Evolutionary conservation across 2,329 filamentous ascomycete genomes (phyloP).

Genomic region (Ramularia collo-cygni): DNA sequence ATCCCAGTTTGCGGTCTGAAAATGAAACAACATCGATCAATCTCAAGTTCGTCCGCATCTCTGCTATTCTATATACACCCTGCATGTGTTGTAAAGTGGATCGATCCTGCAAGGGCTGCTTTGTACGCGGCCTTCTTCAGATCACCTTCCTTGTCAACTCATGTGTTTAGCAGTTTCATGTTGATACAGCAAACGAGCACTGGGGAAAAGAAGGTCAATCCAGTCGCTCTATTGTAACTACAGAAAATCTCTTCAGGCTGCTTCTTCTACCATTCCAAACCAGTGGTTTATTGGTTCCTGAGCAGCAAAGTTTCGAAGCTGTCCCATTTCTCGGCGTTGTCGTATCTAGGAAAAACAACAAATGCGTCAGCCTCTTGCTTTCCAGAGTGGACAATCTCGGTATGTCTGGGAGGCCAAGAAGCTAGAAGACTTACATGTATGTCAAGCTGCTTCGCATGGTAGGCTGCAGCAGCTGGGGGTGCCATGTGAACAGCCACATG

Average conservation of each 20-base stretch:
- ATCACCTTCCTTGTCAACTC: too few relatives aligned
- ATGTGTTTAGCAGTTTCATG: too few relatives aligned
- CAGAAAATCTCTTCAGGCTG: too few relatives aligned
- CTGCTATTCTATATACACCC: too few relatives aligned
- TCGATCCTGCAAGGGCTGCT: too few relatives aligned
- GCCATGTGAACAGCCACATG: conserved; percentile 91
- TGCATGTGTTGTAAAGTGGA: too few relatives aligned
- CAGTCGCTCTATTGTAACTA: too few relatives aligned
- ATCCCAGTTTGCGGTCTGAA: too few relatives aligned
- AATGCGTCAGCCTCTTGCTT: conserved; percentile 26
- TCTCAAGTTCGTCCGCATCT: too few relatives aligned
- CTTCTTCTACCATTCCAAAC: not conserved
- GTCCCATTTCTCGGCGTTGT: conserved; percentile 84
- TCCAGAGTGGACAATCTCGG: conserved; percentile 5
- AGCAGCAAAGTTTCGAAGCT: conserved; percentile 74
- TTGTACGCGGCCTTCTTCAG: not conserved
- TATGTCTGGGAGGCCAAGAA: conserved; percentile 4
- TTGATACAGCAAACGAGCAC: too few relatives aligned
- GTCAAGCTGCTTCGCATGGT: conserved; percentile 93
- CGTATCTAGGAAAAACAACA: conserved; percentile 45
- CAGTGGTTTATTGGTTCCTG: conserved; percentile 57
- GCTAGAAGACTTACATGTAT: conserved; percentile 68
- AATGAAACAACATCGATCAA: too few relatives aligned
- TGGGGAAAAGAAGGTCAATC: too few relatives aligned
- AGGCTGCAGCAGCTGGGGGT: conserved; percentile 84